Base-by-base conservation (phyloP, 2,329 filamentous ascomycete genomes). In the Mycosphaerella sp. region DNA sequence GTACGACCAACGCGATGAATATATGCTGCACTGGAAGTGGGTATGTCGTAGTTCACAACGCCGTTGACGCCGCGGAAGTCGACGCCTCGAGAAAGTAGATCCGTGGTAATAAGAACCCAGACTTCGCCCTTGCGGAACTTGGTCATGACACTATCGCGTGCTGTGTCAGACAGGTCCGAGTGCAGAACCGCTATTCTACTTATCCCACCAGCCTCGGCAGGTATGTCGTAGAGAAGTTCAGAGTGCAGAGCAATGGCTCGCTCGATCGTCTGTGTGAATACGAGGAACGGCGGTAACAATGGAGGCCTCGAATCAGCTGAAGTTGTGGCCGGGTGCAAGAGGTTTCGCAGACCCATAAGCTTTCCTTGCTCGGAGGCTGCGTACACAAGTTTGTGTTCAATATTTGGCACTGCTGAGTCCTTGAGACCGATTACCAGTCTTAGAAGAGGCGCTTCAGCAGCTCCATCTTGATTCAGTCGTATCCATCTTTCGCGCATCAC, bases 11-110 rank as follows among this genome's bases (percentile, higher is more conserved):
- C 89, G 9, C 93, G 87, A 71, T 98, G 93, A 6, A 98, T 86
- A 66, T 98, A 98, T 1, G 82, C 83, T 0, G 90, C 91, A 4
- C 86, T 86, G 0, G 87, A 90, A n/a, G 85, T 88, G 0, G 93
- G 93, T 7, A 96, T 89, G 68, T 98, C 93, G 71, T 96, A 98
- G 71, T 97, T 98, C 45, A 98, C 87, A 0, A 98, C 90, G 41
- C 90, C 89, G 64, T 96, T 96, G 57, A 98, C 84, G 44, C 93
- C 93, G 7, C 87, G 83, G 73, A 98, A 96, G 70, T 98, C 93
- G 36, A 98, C 84, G 16, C 93, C 93, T 30, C 93, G 86, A 13
- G 90, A 86, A 9, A 98, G 77, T 6, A 98, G 80, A 66, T 98
- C 93, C 0, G 93, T 98, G 0, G 93, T 97, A 67, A 98, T 93